Percentiles rank a stretch among this genome's conserved stretches.
Conservation (phyloP, 164 flowering plant genomes). For the Santalum album region DNA sequence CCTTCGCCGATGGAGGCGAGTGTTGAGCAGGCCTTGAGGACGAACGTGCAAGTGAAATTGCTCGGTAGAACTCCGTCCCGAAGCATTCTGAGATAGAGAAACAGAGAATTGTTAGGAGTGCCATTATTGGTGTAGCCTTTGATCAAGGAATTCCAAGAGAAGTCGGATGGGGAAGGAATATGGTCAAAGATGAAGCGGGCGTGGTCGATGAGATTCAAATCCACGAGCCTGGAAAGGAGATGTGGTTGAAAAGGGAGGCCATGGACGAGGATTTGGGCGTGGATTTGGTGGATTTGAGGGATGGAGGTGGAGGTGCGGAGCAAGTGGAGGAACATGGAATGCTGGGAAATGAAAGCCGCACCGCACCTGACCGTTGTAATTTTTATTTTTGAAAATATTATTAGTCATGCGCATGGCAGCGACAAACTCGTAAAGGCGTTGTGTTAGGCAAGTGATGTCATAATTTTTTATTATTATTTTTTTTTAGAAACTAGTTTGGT, state of each 20-base stretch:
- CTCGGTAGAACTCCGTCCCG: conserved; percentile 9
- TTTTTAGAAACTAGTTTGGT: no score
- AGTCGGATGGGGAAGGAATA: conserved; percentile 15
- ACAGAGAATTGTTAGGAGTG: conserved; percentile 14
- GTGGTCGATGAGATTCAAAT: conserved; percentile 14
- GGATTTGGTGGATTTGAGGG: conserved; percentile 23
- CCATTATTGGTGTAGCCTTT: conserved; percentile 14
- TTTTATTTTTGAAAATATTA: no score
- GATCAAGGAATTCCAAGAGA: conserved; percentile 25
- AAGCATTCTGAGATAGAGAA: conserved; percentile 22
- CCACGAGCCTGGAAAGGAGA: conserved; percentile 19
- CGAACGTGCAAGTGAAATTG: conserved; percentile 27
- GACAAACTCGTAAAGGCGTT: no score
- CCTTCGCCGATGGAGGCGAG: conserved; percentile 9
- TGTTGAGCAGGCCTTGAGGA: conserved; percentile 24
- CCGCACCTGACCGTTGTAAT: no score
- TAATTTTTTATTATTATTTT: no score
- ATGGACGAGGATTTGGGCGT: conserved; percentile 21
- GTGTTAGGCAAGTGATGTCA: no score
- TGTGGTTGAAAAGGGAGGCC: conserved; percentile 14
- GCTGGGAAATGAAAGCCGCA: neutral
- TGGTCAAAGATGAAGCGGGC: conserved; percentile 20
- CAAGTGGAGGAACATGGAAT: neutral
- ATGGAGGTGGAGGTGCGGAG: conserved; percentile 9
- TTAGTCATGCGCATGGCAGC: no score